Base-by-base conservation (phyloP, 805 yeast species). In the Zygosaccharomyces pseudorouxii region DNA sequence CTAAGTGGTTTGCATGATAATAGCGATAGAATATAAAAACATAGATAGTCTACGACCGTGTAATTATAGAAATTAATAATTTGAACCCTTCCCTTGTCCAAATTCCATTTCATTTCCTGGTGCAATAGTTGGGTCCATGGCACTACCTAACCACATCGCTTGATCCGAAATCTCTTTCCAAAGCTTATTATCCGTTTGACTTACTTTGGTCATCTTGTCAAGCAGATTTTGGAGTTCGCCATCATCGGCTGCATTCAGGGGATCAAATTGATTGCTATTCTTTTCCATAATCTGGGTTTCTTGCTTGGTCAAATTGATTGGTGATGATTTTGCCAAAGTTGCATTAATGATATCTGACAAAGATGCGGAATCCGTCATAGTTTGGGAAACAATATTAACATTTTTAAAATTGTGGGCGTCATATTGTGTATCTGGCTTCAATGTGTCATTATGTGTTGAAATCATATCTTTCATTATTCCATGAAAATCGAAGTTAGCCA, bases 151-250 rank as follows among this genome's bases (percentile, higher is more conserved):
- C 95, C 95, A 86, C 55, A 78, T 81, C 0, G 90, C 90, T 57
- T 84, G 88, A 57, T 77, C 78, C 0, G 89, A 80, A 47, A 86
- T 82, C 53, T 85, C 90, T 59, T 79, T 82, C 95, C 95, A 86
- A 28, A 86, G 67, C 51, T 82, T 75, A 43, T 70, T 63, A 53
- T 79, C 84, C 3, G 67, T 61, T 14, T 69, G 64, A n/a, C 69
- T 69, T 2, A 67, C 57, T 18, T 68, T 62, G 20, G 55, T 58
- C 45, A 65, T 53, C 56, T 50, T 51, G 55, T 69, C 60, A 51
- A 60, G 20, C 55, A 66, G 22, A 57, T 65, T 52, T 45, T 70
- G 67, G 53, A 73, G 57, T 37, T 67, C 69, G 18, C 69, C 64
- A 38, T 66, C 62, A 47, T 70, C 69, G 35, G 68, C 69, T 6